These are phyloP conservation scores for Nannochloris sp. DNA, from an alignment of 139 green algal species.

Conservation along the genomic window DNA sequence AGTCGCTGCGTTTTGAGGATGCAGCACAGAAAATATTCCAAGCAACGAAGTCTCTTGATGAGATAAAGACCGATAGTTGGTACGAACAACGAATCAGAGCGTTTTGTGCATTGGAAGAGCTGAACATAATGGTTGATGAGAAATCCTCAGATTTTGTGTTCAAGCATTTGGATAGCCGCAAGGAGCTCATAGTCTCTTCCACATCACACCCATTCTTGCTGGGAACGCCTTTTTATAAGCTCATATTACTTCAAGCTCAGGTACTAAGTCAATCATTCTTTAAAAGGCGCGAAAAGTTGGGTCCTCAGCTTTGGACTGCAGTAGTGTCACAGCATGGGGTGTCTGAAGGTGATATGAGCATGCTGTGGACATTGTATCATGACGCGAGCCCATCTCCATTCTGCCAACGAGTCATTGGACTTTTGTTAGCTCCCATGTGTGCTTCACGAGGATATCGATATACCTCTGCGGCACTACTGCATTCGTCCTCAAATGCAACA, in stretches of 20 bases:
- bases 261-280: no score
- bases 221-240: no score
- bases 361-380: background rate
- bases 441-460: background rate
- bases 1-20: background rate
- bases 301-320: no score
- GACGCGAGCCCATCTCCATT: background rate
- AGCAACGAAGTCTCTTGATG: background rate
- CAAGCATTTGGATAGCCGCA: no score
- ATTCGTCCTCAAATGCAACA: constrained; percentile 1
- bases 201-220: no score
- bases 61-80: background rate
- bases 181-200: no score
- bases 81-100: background rate
- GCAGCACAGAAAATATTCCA: background rate
- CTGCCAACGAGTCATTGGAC: background rate
- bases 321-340: background rate
- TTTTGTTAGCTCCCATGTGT: background rate
- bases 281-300: no score
- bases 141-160: background rate
- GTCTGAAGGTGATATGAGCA: background rate
- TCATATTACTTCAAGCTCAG: no score
- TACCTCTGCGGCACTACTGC: background rate
- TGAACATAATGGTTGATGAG: background rate
- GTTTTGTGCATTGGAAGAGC: background rate